Conservation (phyloP, 164 flowering plant genomes). For the Chloranthus sessilifolius region DNA sequence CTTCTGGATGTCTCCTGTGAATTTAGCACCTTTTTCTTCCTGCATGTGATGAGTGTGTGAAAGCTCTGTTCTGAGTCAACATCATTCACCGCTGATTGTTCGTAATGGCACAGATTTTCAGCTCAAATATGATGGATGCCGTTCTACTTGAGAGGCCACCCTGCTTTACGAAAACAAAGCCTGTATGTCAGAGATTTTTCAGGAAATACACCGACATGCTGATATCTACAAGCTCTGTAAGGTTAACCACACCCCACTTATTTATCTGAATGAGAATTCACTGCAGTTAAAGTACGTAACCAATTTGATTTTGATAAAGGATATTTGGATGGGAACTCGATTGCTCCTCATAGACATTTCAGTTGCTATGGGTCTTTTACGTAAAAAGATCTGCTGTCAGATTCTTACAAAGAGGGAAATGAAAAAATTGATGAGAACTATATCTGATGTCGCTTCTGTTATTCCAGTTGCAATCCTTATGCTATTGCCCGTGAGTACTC, state of each 20-base stretch:
- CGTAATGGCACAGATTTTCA: slow-evolving; percentile 15
- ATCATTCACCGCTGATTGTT: not conserved
- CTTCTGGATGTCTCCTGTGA: too few relatives aligned
- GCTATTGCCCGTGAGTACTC: slow-evolving; percentile 61
- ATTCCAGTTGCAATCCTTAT: slow-evolving; percentile 60
- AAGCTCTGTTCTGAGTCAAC: not conserved
- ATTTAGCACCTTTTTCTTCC: too few relatives aligned
- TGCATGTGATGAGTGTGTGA: too few relatives aligned
- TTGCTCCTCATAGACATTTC: slow-evolving; percentile 47
- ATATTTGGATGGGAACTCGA: slow-evolving; percentile 55
- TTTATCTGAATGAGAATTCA: not conserved
- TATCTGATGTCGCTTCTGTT: slow-evolving; percentile 38
- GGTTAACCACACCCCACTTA: slow-evolving; percentile 13
- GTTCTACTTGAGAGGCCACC: slow-evolving; percentile 4
- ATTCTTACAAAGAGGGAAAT: slow-evolving; percentile 41
- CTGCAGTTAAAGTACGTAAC: not conserved
- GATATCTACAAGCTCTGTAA: slow-evolving; percentile 44
- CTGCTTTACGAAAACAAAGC: slow-evolving; percentile 12
- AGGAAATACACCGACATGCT: slow-evolving; percentile 30
- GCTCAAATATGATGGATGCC: slow-evolving; percentile 16
- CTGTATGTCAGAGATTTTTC: slow-evolving; percentile 19
- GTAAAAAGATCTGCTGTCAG: slow-evolving; percentile 35
- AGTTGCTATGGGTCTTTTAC: slow-evolving; percentile 25
- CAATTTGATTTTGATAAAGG: slow-evolving; percentile 28
- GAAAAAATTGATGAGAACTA: slow-evolving; percentile 39